Evolutionary conservation across 225 moss, liverwort and hornwort species (phyloP).

Genomic region (Marchantia polymorpha): DNA sequence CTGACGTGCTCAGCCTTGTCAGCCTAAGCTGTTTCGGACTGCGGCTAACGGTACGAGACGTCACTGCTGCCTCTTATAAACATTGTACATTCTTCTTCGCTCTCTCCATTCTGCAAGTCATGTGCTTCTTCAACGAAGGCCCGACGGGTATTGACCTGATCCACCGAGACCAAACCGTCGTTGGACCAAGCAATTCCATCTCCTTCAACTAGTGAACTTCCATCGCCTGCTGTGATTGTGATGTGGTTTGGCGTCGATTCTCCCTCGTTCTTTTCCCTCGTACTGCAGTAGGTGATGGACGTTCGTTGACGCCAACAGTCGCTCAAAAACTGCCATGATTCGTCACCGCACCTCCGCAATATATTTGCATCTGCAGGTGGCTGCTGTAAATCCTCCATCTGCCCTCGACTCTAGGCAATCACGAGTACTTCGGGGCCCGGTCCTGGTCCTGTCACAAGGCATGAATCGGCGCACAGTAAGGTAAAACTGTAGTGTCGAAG

Average conservation of each 20-base stretch:
- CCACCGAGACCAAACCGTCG: not conserved
- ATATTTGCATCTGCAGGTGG: not conserved
- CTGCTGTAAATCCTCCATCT: not conserved
- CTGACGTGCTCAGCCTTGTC: too few species aligned
- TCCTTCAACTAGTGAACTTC: conserved; percentile 1
- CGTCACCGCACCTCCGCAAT: not conserved
- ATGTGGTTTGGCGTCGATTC: not conserved
- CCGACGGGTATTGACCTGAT: not conserved
- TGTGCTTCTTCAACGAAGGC: not conserved
- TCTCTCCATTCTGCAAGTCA: too few species aligned
- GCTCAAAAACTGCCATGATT: not conserved
- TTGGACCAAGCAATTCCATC: conserved; percentile 7
- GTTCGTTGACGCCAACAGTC: not conserved
- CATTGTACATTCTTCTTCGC: too few species aligned
- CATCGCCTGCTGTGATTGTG: not conserved
- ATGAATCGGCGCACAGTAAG: too few species aligned
- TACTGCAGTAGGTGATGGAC: not conserved
- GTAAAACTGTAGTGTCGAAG: too few species aligned
- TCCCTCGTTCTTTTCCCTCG: not conserved
- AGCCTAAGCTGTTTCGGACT: too few species aligned
- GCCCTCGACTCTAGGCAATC: not conserved
- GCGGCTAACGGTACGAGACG: too few species aligned
- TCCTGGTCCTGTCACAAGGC: too few species aligned
- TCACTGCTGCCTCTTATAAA: too few species aligned
- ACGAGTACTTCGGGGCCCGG: too few species aligned